Conservation (phyloP, 805 yeast genomes). For the Candida parachauliodes region DNA sequence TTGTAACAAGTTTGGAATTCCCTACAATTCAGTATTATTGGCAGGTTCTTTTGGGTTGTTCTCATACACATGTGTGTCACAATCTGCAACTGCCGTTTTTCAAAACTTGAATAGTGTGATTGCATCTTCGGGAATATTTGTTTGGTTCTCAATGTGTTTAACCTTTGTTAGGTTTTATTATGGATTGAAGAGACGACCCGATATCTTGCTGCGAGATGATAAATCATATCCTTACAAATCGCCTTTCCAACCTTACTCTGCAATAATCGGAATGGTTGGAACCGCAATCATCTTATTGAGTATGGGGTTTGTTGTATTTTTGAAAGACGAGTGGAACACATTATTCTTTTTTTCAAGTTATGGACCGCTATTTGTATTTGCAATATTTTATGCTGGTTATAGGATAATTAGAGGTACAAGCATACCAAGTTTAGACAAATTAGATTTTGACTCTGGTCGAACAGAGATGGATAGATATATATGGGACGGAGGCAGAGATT, state of each 20-base stretch:
- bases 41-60: constrained; percentile 59
- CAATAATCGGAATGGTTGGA: constrained; percentile 59
- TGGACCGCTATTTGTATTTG: constrained; percentile 55
- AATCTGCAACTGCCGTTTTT: constrained; percentile 58
- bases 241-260: constrained; percentile 67
- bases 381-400: constrained; percentile 49
- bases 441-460: constrained; percentile 81
- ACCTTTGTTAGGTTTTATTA: constrained; percentile 62
- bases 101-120: constrained; percentile 64
- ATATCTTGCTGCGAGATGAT: constrained; percentile 60
- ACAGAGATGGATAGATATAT: constrained; percentile 76
- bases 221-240: constrained; percentile 65
- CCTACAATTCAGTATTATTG: constrained; percentile 64
- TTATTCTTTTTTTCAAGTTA: constrained; percentile 63
- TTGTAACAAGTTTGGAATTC: constrained; percentile 67
- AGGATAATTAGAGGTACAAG: constrained; percentile 59
- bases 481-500: constrained; percentile 71
- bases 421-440: constrained; percentile 63
- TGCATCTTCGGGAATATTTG: constrained; percentile 71
- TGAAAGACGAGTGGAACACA: constrained; percentile 55
- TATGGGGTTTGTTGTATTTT: constrained; percentile 62
- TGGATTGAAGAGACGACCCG: constrained; percentile 59
- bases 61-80: constrained; percentile 57
- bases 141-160: constrained; percentile 74
- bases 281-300: constrained; percentile 47